Evolutionary conservation across 306 rosid genomes (phyloP).

Genomic region (Psophocarpus tetragonolobus): DNA sequence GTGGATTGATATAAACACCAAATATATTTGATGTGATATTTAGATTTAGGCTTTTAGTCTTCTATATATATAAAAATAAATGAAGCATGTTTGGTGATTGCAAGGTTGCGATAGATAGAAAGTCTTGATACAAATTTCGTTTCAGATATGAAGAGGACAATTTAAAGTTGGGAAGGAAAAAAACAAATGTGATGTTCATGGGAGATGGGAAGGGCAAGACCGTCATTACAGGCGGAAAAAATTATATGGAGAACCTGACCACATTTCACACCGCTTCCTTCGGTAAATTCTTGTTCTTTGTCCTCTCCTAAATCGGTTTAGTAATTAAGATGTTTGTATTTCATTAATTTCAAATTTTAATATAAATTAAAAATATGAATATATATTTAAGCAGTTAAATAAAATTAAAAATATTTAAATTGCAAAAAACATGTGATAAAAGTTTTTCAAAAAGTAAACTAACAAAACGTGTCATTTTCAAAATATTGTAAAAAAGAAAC

Average conservation of each 20-base stretch:
- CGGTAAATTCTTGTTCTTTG: slow-evolving; percentile 47
- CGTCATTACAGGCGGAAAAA: slow-evolving; percentile 64
- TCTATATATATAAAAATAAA: background rate
- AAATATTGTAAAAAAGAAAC: background rate
- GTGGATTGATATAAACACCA: background rate
- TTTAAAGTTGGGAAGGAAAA: slow-evolving; percentile 89
- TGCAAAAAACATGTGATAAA: background rate
- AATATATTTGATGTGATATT: background rate
- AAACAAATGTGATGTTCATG: slow-evolving; percentile 73
- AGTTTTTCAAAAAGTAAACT: background rate
- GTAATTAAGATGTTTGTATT: background rate
- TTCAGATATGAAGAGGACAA: slow-evolving; percentile 80
- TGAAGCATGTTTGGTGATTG: background rate
- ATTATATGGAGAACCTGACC: slow-evolving; percentile 40
- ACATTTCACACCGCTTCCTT: slow-evolving; percentile 94
- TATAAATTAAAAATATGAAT: background rate
- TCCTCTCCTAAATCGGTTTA: background rate
- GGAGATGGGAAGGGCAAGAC: slow-evolving; percentile 91
- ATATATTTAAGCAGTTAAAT: background rate
- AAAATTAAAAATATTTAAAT: background rate
- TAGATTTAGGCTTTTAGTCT: background rate
- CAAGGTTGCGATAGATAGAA: background rate
- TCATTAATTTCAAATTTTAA: background rate
- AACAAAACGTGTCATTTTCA: background rate
- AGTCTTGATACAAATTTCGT: background rate